A percentile compares a stretch with the other conserved stretches of the same genome.
phyloP scores from a whole-genome alignment of 768 basidiomycete species.

The Kwoniella bestiolae region DNA sequence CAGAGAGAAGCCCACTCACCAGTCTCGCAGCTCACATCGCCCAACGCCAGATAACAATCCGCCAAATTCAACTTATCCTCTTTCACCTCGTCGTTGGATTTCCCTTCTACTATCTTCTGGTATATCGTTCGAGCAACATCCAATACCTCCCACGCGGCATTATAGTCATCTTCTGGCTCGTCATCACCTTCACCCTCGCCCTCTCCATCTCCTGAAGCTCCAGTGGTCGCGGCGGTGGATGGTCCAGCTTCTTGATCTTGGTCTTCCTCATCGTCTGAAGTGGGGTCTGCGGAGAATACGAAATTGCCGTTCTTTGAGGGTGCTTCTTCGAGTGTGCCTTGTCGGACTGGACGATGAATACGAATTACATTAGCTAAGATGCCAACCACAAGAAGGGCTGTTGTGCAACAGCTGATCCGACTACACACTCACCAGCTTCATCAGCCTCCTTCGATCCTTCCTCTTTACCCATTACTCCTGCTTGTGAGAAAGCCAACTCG shows the following conservation, averaged over 20 bases:
- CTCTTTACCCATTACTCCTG: conserved; percentile 85
- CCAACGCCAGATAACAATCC: conserved; percentile 85
- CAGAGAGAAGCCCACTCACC: no score
- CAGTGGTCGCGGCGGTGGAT: conserved; percentile 1
- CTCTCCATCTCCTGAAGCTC: conserved; percentile 61
- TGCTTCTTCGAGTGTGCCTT: conserved; percentile 24
- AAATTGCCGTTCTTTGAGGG: conserved; percentile 15
- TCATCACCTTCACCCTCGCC: conserved; percentile 56
- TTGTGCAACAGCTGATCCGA: no score
- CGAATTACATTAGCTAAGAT: neutral
- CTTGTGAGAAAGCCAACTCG: conserved; percentile 86
- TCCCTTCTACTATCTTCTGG: conserved; percentile 66
- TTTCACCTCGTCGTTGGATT: conserved; percentile 58
- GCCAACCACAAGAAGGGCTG: neutral
- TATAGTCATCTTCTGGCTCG: conserved; percentile 90
- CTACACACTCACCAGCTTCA: conserved; percentile 41
- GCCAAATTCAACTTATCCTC: conserved; percentile 71
- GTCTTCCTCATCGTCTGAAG: conserved; percentile 31
- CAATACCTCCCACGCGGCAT: conserved; percentile 96
- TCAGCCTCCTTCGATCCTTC: conserved; percentile 62
- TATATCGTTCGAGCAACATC: conserved; percentile 90
- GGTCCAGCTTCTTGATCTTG: conserved; percentile 21
- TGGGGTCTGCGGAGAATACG: conserved; percentile 32
- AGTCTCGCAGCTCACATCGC: conserved; percentile 95
- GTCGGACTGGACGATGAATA: conserved; percentile 7